These are phyloP conservation scores for Ajuga chamaepitys DNA, from an alignment of 257 asterid genomes.

Conservation along the genomic window DNA sequence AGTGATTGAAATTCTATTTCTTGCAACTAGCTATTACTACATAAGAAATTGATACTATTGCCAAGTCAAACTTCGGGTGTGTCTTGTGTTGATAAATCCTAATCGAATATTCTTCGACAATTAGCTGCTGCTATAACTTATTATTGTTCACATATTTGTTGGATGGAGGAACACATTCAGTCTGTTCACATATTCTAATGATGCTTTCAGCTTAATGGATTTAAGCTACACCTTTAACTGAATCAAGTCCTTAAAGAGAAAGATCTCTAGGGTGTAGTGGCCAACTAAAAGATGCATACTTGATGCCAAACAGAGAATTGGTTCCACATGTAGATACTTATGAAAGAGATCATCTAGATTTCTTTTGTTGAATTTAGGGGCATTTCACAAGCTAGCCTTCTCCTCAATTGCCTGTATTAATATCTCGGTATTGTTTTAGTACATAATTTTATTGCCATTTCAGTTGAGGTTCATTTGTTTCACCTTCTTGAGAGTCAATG, in stretches of 20 bases:
- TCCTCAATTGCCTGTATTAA: background rate
- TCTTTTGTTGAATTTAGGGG: background rate
- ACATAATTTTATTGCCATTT: background rate
- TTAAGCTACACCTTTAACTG: background rate
- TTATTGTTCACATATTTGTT: background rate
- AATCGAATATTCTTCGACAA: too few relatives aligned
- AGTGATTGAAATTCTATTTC: background rate
- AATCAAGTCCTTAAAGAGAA: background rate
- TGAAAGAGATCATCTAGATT: background rate
- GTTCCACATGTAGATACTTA: background rate
- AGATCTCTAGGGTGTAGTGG: background rate
- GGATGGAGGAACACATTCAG: background rate
- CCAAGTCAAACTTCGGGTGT: background rate
- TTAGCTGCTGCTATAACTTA: background rate
- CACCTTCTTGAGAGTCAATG: background rate
- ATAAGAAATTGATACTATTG: background rate
- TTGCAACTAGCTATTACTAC: background rate
- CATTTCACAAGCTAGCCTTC: background rate
- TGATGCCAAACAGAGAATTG: background rate
- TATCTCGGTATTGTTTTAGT: background rate
- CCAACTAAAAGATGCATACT: background rate
- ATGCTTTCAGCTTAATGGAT: background rate
- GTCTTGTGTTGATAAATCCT: background rate
- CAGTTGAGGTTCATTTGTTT: constrained; percentile 9
- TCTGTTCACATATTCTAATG: background rate